Evolutionary conservation across 2,329 filamentous ascomycete species (phyloP).

Genomic region (Talaromyces sp.): DNA sequence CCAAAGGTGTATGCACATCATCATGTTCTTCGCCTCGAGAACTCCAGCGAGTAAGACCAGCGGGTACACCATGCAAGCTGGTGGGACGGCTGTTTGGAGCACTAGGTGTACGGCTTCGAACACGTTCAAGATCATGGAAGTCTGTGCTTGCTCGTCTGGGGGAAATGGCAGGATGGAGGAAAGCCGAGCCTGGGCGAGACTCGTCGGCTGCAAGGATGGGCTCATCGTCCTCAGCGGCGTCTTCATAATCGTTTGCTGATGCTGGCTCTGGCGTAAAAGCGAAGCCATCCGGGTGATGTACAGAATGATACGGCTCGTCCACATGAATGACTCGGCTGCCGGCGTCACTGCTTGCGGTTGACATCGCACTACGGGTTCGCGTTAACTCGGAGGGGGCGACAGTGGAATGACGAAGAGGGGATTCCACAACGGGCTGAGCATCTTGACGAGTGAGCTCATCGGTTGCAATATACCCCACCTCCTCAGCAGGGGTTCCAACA

Average conservation of each 20-base stretch:
- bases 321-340: slow-evolving; percentile 62
- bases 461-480: slow-evolving; percentile 80
- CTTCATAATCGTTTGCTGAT: slow-evolving; percentile 39
- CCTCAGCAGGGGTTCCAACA: slow-evolving; percentile 76
- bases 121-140: slow-evolving; percentile 32
- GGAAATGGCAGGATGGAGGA: slow-evolving; percentile 75
- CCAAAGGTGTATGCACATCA: slow-evolving; percentile 61
- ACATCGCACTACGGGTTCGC: slow-evolving; percentile 17
- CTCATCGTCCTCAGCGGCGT: slow-evolving; percentile 55
- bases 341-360: slow-evolving; percentile 17
- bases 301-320: slow-evolving; percentile 55
- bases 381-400: slow-evolving; percentile 47
- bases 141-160: slow-evolving; percentile 60
- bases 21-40: slow-evolving; percentile 50
- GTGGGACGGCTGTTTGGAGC: slow-evolving; percentile 57
- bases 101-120: slow-evolving; percentile 49
- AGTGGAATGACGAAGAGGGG: slow-evolving; percentile 48
- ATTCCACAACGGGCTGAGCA: slow-evolving; percentile 46
- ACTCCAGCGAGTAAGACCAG: slow-evolving; percentile 50
- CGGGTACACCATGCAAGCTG: slow-evolving; percentile 56
- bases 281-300: slow-evolving; percentile 46
- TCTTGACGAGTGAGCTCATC: slow-evolving; percentile 74
- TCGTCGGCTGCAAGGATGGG: slow-evolving; percentile 90
- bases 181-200: slow-evolving; percentile 62
- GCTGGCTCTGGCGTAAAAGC: slow-evolving; percentile 42